Evolutionary conservation across 257 asterid genomes (phyloP).

Genomic region (Handroanthus guayacan): DNA sequence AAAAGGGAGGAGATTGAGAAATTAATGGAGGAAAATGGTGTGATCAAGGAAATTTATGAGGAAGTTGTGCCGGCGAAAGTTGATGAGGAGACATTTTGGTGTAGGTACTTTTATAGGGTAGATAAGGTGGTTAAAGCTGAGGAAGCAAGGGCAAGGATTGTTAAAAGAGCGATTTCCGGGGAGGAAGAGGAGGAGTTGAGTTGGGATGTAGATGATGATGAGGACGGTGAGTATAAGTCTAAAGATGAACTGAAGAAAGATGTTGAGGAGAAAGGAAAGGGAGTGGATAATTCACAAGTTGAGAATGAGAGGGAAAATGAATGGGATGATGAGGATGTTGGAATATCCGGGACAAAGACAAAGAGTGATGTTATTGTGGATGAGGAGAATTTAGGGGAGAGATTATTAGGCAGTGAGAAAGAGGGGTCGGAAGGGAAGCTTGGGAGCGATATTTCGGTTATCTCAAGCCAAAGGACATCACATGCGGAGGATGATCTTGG

Average conservation of each 20-base stretch:
- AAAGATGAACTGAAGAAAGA: slow-evolving; percentile 43
- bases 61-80: slow-evolving; percentile 71
- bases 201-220: slow-evolving; percentile 77
- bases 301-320: slow-evolving; percentile 30
- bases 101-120: slow-evolving; percentile 80
- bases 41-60: slow-evolving; percentile 57
- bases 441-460: slow-evolving; percentile 78
- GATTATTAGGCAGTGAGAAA: slow-evolving; percentile 49
- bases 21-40: slow-evolving; percentile 55
- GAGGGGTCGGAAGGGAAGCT: slow-evolving; percentile 70
- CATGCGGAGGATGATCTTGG: slow-evolving; percentile 76
- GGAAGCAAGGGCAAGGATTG: slow-evolving; percentile 70
- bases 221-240: slow-evolving; percentile 26
- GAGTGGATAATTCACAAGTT: slow-evolving; percentile 39
- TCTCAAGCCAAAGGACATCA: slow-evolving; percentile 68
- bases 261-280: slow-evolving; percentile 43
- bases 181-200: slow-evolving; percentile 84
- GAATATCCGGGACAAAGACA: slow-evolving; percentile 47
- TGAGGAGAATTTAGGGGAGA: slow-evolving; percentile 48
- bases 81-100: slow-evolving; percentile 78
- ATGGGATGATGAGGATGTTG: slow-evolving; percentile 40
- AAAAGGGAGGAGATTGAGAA: slow-evolving; percentile 59
- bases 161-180: slow-evolving; percentile 60
- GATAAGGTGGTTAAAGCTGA: slow-evolving; percentile 63
- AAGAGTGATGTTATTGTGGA: slow-evolving; percentile 46